Evolutionary conservation across 2,329 filamentous ascomycete species (phyloP), one percentile per base, ranked within the genome.

Genomic region (Magnaporthiopsis incrustans): DNA sequence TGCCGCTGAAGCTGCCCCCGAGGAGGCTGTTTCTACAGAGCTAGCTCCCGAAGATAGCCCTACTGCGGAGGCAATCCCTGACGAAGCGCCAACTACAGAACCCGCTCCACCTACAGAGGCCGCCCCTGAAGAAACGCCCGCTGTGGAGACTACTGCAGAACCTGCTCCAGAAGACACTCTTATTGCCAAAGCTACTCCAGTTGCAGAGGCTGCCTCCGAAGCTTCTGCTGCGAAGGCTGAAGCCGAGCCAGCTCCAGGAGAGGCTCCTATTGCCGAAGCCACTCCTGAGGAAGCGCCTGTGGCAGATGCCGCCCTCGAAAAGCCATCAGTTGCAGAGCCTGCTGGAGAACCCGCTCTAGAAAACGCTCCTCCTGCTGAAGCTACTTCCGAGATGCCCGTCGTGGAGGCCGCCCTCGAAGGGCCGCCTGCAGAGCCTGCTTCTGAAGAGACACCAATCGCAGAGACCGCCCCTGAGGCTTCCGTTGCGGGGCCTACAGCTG

Each of bases 61-160:
- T 0, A 26, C 10, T 6, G 8, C 18, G 4, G 59, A 60, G 15
- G 15, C 61, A 26, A 27, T 7, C n/a, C 15, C 33, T 6, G 53
- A 62, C 12, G 22, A 62, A 22, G 6, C 14, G 3, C 12, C 25
- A 15, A 38, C 27, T 38, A 27, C 18, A 33, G 44, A 10, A 12
- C 33, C 33, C 12, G 8, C 33, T 2, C 33, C 33, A 35, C 38
- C 27, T 26, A 26, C 18, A 57, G 27, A 33, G 5, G 22, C n/a
- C n/a, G 58, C 60, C 65, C 68, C 67, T 35, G 65, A 65, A 30
- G 57, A 63, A 11, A 18, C 56, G 1, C 10, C 58, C 14, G 33
- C 64, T 27, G 62, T 64, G 4, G 63, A 65, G 22, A 7, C 61
- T 60, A 57, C 64, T 38, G 35, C 12, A 15, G 35, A 38, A 15